These are phyloP conservation scores for Pythium brachiatum DNA, from an alignment of 352 stramenopile species.

Conservation along the genomic window DNA sequence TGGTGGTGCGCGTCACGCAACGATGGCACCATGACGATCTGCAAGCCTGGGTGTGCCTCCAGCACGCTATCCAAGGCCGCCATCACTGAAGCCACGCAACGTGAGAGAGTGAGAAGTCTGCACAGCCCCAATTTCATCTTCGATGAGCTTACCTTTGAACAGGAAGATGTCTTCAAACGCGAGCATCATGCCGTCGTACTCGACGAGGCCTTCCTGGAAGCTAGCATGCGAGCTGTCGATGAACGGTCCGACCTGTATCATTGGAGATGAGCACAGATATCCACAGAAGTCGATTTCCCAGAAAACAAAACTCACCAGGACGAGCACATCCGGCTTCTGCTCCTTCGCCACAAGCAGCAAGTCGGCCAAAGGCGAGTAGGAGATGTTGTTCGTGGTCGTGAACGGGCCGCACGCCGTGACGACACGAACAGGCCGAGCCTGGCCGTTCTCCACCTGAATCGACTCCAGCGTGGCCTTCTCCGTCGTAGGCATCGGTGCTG, in stretches of 20 bases:
- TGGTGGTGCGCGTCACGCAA: slow-evolving; percentile 95
- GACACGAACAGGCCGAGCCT: slow-evolving; percentile 56
- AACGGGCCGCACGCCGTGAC: slow-evolving; percentile 93
- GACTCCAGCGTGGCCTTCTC: slow-evolving; percentile 45
- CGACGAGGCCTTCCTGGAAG: slow-evolving; percentile 80
- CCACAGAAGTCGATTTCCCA: background rate
- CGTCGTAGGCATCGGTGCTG: slow-evolving; percentile 46
- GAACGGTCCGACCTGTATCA: slow-evolving; percentile 90
- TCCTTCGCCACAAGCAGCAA: slow-evolving; percentile 79
- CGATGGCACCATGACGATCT: slow-evolving; percentile 95
- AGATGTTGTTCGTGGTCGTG: slow-evolving; percentile 92
- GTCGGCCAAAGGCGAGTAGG: slow-evolving; percentile 95
- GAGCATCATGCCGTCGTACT: slow-evolving; percentile 78
- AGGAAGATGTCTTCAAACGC: slow-evolving; percentile 85
- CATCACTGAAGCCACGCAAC: slow-evolving; percentile 48
- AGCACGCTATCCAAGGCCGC: slow-evolving; percentile 67
- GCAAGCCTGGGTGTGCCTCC: slow-evolving; percentile 41
- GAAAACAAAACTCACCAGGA: slow-evolving; percentile 63
- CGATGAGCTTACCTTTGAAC: slow-evolving; percentile 58
- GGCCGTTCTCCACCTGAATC: slow-evolving; percentile 41
- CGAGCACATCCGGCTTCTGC: slow-evolving; percentile 92
- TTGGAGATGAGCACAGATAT: background rate
- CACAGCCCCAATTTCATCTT: background rate
- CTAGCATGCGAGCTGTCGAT: slow-evolving; percentile 92
- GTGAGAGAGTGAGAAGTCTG: background rate